These are phyloP conservation scores for Leishmania lainsoni DNA, from an alignment of 208 protist species.

Conservation along the genomic window DNA sequence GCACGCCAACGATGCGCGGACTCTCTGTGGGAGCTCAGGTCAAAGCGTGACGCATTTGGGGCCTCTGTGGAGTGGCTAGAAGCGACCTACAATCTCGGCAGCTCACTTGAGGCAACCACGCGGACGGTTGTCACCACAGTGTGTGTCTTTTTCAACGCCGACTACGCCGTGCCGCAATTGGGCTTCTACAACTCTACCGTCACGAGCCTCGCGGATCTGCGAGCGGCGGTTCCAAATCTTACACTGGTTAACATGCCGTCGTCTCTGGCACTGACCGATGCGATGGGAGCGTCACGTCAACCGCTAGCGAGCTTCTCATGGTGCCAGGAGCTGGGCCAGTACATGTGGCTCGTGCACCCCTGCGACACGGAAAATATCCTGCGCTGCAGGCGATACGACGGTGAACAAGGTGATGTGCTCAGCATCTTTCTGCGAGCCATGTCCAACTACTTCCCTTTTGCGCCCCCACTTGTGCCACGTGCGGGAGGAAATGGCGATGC, in stretches of 20 bases:
- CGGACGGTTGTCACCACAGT: constrained; percentile 6
- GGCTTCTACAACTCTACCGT: constrained; percentile 38
- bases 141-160: constrained; percentile 23
- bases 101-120: neutral
- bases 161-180: constrained; percentile 39
- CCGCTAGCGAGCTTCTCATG: constrained; percentile 44
- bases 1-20: neutral
- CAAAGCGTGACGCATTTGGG: constrained; percentile 3
- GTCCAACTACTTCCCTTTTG: constrained; percentile 16
- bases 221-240: constrained; percentile 24
- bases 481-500: neutral
- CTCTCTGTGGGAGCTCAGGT: constrained; percentile 19
- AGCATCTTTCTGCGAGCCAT: constrained; percentile 50
- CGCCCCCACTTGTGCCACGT: constrained; percentile 8
- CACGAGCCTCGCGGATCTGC: constrained; percentile 25
- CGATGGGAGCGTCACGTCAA: neutral
- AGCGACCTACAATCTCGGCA: constrained; percentile 10
- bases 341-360: constrained; percentile 59
- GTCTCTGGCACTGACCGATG: neutral
- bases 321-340: constrained; percentile 46
- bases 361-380: constrained; percentile 63
- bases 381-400: constrained; percentile 16
- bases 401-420: constrained; percentile 33
- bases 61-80: constrained; percentile 11
- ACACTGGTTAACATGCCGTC: constrained; percentile 8